Conservation (phyloP, 164 flowering plant species). For the Nelumbo lutea region DNA sequence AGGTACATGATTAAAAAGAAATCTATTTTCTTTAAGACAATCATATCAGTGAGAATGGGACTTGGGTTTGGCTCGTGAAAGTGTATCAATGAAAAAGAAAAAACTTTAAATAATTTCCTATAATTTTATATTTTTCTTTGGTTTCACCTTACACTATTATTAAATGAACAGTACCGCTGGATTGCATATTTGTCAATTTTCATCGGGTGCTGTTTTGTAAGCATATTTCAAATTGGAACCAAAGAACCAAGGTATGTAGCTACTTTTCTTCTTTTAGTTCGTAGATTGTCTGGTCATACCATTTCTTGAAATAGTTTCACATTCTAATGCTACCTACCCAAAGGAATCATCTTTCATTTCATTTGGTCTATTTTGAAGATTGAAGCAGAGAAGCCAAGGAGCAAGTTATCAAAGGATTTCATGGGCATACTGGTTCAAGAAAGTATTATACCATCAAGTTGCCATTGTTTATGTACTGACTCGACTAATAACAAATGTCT, state of each 20-base stretch:
- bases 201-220: conserved; percentile 83
- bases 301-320: background rate
- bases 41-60: background rate
- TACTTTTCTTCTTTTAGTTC: background rate
- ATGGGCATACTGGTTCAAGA: conserved; percentile 87
- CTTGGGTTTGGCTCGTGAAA: background rate
- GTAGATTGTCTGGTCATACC: background rate
- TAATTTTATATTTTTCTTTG: background rate
- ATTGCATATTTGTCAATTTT: conserved; percentile 76
- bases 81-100: too few relatives aligned
- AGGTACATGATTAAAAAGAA: conserved; percentile 41
- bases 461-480: conserved; percentile 79
- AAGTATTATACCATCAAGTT: conserved; percentile 80
- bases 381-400: conserved; percentile 35
- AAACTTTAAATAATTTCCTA: background rate
- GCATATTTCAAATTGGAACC: conserved; percentile 68
- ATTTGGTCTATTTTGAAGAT: conserved; percentile 27
- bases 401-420: conserved; percentile 45
- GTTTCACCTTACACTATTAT: conserved; percentile 4
- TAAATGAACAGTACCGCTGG: conserved; percentile 79
- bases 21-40: background rate
- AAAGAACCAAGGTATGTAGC: conserved; percentile 75
- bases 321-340: background rate
- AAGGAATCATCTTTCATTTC: background rate
- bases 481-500: conserved; percentile 76